These are phyloP conservation scores for Massarina eburnea DNA, from an alignment of 2,329 filamentous ascomycete genomes.

Conservation along the genomic window DNA sequence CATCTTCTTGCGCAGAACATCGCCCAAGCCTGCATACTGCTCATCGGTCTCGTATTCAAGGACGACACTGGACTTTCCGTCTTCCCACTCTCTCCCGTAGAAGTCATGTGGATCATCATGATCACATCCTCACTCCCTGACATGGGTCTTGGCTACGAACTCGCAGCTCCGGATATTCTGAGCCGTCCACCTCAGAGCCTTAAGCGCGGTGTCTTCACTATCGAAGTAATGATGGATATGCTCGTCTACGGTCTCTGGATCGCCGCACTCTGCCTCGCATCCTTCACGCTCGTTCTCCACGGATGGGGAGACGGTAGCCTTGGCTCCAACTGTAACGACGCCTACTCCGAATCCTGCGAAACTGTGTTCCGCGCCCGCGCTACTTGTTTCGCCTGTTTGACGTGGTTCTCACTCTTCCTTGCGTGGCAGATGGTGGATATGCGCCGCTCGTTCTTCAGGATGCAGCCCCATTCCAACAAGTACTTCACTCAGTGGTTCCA, in stretches of 20 bases:
- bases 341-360: slow-evolving; percentile 34
- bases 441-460: slow-evolving; percentile 73
- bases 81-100: slow-evolving; percentile 80
- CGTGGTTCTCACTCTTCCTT: slow-evolving; percentile 75
- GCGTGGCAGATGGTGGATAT: slow-evolving; percentile 78
- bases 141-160: slow-evolving; percentile 82
- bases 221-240: slow-evolving; percentile 43
- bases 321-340: slow-evolving; percentile 38
- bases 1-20: slow-evolving; percentile 78
- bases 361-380: slow-evolving; percentile 59
- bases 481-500: slow-evolving; percentile 62
- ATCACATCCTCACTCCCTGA: slow-evolving; percentile 84
- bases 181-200: slow-evolving; percentile 72
- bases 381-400: slow-evolving; percentile 72
- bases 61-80: slow-evolving; percentile 72
- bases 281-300: slow-evolving; percentile 40
- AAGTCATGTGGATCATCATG: slow-evolving; percentile 96
- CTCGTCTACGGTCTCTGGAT: slow-evolving; percentile 43
- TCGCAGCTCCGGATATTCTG: slow-evolving; percentile 75
- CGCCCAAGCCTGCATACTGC: slow-evolving; percentile 77
- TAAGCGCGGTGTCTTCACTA: slow-evolving; percentile 42
- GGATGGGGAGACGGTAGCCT: slow-evolving; percentile 37
- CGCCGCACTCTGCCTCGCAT: slow-evolving; percentile 35
- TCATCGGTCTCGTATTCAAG: slow-evolving; percentile 81
- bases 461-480: slow-evolving; percentile 63